Conservation (phyloP, 305 asterid genomes). For the Lippia alba region DNA sequence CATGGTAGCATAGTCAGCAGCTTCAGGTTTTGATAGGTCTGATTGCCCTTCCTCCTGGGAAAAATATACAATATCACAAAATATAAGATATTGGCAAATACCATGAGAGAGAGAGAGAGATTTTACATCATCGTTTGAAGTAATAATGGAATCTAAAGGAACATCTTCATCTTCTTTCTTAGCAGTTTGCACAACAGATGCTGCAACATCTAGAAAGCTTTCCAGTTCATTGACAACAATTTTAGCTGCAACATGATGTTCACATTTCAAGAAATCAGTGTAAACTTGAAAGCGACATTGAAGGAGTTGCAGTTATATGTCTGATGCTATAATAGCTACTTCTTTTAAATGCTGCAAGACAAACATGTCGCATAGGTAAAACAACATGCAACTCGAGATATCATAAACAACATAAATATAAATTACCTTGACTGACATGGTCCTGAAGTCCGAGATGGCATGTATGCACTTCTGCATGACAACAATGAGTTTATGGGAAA, state of each 20-base stretch:
- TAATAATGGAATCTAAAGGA: constrained; percentile 30
- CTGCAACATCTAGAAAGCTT: constrained; percentile 58
- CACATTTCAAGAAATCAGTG: constrained; percentile 21
- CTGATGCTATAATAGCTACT: background rate
- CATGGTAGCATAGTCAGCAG: constrained; percentile 57
- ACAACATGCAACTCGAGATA: background rate
- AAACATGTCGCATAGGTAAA: background rate
- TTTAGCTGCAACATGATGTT: constrained; percentile 52
- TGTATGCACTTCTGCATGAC: constrained; percentile 70
- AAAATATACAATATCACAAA: constrained; percentile 15
- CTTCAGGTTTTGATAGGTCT: constrained; percentile 47
- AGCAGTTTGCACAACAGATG: constrained; percentile 43
- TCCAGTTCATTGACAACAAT: constrained; percentile 57
- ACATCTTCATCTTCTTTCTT: constrained; percentile 46
- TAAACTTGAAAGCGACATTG: background rate
- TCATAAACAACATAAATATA: constrained; percentile 12
- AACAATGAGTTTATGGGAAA: constrained; percentile 40
- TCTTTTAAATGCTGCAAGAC: background rate
- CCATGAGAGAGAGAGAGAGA: constrained; percentile 25
- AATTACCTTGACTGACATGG: constrained; percentile 61
- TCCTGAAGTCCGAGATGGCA: constrained; percentile 76
- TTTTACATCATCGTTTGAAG: constrained; percentile 43
- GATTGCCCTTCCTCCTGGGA: constrained; percentile 44
- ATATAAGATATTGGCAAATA: no score
- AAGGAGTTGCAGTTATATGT: background rate